Conservation (phyloP, 1,139 yeast genomes). For the Nakaseomyces glabratus region DNA sequence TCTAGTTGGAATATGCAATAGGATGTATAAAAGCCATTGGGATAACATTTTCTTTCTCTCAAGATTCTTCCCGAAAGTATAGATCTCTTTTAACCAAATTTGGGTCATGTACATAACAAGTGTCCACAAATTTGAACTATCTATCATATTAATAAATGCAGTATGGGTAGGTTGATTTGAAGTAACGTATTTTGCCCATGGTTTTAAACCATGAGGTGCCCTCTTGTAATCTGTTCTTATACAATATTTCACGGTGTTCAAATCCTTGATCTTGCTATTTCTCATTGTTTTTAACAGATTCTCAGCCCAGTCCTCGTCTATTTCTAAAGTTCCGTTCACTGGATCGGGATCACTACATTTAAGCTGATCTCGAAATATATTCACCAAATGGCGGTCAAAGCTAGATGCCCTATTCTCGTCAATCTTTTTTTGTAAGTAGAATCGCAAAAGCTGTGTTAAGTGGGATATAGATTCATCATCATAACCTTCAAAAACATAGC, state of each 20-base stretch:
- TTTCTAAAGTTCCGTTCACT: slow-evolving; percentile 12
- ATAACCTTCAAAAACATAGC: slow-evolving; percentile 15
- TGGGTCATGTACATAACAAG: slow-evolving; percentile 23
- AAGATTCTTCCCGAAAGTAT: slow-evolving; percentile 13
- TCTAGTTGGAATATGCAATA: slow-evolving; percentile 21
- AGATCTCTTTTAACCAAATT: slow-evolving; percentile 22
- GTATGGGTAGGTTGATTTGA: slow-evolving; percentile 21
- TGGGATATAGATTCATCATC: slow-evolving; percentile 16
- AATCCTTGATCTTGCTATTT: slow-evolving; percentile 13
- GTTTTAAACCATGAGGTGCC: slow-evolving; percentile 17
- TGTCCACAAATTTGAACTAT: slow-evolving; percentile 18
- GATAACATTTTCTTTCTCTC: slow-evolving; percentile 10
- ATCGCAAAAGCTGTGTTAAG: slow-evolving; percentile 15
- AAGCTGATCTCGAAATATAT: slow-evolving; percentile 13
- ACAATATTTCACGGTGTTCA: slow-evolving; percentile 9
- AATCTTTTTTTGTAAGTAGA: slow-evolving; percentile 10
- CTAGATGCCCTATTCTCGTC: slow-evolving; percentile 9
- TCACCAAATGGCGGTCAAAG: slow-evolving; percentile 12
- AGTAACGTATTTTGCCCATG: slow-evolving; percentile 21
- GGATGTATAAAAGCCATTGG: slow-evolving; percentile 25
- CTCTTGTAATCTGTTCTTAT: slow-evolving; percentile 10
- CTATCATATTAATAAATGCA: slow-evolving; percentile 15
- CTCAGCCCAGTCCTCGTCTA: slow-evolving; percentile 24
- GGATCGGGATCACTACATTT: slow-evolving; percentile 2
- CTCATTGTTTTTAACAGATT: slow-evolving; percentile 10